A percentile compares a stretch with the other conserved stretches of the same genome.
Evolutionary conservation across 179 eudicot genomes (phyloP).

Genomic region (Nepenthes alata): DNA sequence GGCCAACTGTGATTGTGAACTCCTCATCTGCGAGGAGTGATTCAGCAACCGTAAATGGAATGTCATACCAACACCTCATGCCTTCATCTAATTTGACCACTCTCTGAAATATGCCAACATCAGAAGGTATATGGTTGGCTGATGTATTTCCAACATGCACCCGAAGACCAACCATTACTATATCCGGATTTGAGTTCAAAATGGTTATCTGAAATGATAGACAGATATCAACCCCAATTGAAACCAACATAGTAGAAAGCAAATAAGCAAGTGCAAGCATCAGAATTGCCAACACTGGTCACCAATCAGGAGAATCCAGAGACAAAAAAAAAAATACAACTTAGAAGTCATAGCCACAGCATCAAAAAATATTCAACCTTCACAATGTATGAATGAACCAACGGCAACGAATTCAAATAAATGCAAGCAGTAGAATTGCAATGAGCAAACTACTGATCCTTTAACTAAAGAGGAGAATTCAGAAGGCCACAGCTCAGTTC

Average conservation of each 20-base stretch:
- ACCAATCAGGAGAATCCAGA: not conserved
- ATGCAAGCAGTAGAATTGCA: no score
- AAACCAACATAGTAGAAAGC: not conserved
- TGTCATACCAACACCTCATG: constrained; percentile 98
- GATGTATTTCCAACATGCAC: constrained; percentile 91
- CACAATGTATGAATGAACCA: no score
- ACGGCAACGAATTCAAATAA: no score
- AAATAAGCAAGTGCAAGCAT: not conserved
- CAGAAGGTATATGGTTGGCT: constrained; percentile 83
- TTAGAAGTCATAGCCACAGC: not conserved
- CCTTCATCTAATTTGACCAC: constrained; percentile 86
- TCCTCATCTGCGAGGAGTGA: constrained; percentile 99
- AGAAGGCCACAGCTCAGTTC: no score
- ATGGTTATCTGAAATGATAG: constrained; percentile 52
- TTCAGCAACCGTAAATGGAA: constrained; percentile 97
- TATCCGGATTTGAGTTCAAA: constrained; percentile 87
- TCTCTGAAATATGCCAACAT: constrained; percentile 81
- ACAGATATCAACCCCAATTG: constrained; percentile 2
- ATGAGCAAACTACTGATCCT: no score
- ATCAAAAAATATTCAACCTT: no score
- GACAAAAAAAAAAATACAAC: not conserved
- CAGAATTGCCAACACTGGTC: not conserved
- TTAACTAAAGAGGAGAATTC: no score
- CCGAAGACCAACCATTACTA: constrained; percentile 96
- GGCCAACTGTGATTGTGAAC: constrained; percentile 58